phyloP scores from a whole-genome alignment of 2,329 filamentous ascomycete species.

The Geoglossum cookeanum region DNA sequence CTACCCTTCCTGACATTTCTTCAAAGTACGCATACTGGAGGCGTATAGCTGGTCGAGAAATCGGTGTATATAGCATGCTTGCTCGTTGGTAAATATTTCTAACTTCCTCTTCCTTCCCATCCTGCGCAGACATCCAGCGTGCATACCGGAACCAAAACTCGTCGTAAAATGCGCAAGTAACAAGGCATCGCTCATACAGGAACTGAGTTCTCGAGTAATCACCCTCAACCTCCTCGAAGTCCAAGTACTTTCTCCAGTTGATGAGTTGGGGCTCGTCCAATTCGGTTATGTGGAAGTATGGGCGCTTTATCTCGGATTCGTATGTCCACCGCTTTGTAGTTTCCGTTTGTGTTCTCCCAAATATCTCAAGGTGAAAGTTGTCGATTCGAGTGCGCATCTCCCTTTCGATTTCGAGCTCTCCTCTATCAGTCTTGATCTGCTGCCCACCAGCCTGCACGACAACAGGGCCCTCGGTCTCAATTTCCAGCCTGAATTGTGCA shows the following conservation, averaged over 20 bases:
- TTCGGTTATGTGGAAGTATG: constrained; percentile 92
- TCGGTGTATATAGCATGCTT: constrained; percentile 66
- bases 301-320: constrained; percentile 84
- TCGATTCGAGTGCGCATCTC: constrained; percentile 69
- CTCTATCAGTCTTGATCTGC: constrained; percentile 29
- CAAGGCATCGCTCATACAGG: constrained; percentile 82
- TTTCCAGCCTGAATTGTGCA: constrained; percentile 47
- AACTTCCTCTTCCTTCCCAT: constrained; percentile 69
- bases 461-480: constrained; percentile 43
- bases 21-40: constrained; percentile 91
- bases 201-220: constrained; percentile 57
- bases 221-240: constrained; percentile 80
- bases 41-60: constrained; percentile 65
- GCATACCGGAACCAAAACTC: constrained; percentile 98
- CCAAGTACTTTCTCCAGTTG: constrained; percentile 93
- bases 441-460: constrained; percentile 18
- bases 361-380: constrained; percentile 59
- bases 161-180: constrained; percentile 86
- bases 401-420: constrained; percentile 63
- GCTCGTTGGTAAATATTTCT: constrained; percentile 84
- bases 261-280: constrained; percentile 65
- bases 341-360: constrained; percentile 65
- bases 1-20: constrained; percentile 58
- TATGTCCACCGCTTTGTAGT: constrained; percentile 88
- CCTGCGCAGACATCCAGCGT: constrained; percentile 74